A percentile compares a stretch with the other conserved stretches of the same genome.
Conservation (phyloP, 2,329 filamentous ascomycete genomes). For the Exophiala oligosperma region DNA sequence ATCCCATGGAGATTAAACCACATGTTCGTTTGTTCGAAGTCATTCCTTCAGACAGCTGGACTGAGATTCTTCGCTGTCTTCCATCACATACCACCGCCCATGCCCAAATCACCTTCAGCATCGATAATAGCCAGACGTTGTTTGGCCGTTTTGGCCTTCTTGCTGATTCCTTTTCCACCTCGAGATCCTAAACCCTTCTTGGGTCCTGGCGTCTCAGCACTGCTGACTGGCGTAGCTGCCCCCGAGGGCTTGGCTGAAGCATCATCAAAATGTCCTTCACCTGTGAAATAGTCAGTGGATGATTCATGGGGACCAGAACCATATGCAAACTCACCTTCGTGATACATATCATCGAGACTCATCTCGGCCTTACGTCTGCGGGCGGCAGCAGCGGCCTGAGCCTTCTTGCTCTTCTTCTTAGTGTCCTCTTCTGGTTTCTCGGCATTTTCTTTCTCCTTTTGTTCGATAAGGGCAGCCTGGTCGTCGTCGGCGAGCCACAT, state of each 20-base stretch:
- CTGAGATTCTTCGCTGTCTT: background rate
- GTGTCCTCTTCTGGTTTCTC: constrained; percentile 62
- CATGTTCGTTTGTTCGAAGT: background rate
- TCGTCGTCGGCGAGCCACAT: constrained; percentile 99
- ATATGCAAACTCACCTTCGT: constrained; percentile 75
- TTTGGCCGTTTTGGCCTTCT: constrained; percentile 62
- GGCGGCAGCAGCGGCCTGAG: constrained; percentile 45
- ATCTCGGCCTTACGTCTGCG: constrained; percentile 63
- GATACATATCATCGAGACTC: constrained; percentile 93
- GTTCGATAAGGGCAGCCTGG: constrained; percentile 89
- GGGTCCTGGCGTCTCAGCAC: constrained; percentile 48
- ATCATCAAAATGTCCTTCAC: constrained; percentile 95
- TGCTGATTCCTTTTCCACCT: constrained; percentile 56
- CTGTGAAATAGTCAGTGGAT: constrained; percentile 48
- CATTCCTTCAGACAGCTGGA: background rate
- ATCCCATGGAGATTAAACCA: background rate
- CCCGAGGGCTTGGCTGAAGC: constrained; percentile 77
- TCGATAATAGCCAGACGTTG: constrained; percentile 48
- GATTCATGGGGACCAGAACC: constrained; percentile 12
- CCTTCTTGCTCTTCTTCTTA: constrained; percentile 60
- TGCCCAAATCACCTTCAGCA: constrained; percentile 42
- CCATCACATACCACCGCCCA: constrained; percentile 27
- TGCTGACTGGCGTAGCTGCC: constrained; percentile 75
- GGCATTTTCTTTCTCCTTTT: constrained; percentile 82
- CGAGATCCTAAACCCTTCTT: constrained; percentile 62